Evolutionary conservation across 2,329 filamentous ascomycete species (phyloP).

Genomic region (Coniochaeta sp.): DNA sequence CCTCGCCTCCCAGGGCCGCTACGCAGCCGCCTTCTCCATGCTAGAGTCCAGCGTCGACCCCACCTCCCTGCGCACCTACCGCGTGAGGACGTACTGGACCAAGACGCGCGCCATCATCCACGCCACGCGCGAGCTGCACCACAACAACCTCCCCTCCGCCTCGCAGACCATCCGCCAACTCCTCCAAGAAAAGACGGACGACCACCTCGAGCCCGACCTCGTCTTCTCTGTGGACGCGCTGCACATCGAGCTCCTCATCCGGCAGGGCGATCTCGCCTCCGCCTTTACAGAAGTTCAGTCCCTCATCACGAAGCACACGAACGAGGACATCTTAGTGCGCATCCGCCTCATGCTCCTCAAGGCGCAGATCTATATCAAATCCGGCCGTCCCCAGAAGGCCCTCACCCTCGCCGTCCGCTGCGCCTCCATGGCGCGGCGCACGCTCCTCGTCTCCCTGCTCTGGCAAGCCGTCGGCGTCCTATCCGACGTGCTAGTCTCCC

Average conservation of each 20-base stretch:
- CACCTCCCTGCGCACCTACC: slow-evolving; percentile 59
- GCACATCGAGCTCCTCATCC: slow-evolving; percentile 43
- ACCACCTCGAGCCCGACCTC: slow-evolving; percentile 34
- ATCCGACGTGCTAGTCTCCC: slow-evolving; percentile 58
- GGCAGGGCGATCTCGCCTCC: slow-evolving; percentile 37
- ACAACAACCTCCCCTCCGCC: slow-evolving; percentile 43
- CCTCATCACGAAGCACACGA: slow-evolving; percentile 32
- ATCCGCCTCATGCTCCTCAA: slow-evolving; percentile 69
- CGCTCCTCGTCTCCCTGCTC: slow-evolving; percentile 60
- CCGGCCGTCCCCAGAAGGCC: slow-evolving; percentile 63
- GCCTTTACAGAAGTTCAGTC: slow-evolving; percentile 42
- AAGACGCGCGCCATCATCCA: slow-evolving; percentile 62
- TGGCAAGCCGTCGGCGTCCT: slow-evolving; percentile 67
- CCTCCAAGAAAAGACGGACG: slow-evolving; percentile 38
- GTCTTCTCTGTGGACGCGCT: slow-evolving; percentile 43
- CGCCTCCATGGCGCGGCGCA: slow-evolving; percentile 64
- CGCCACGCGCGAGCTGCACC: slow-evolving; percentile 54
- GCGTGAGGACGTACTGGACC: slow-evolving; percentile 67
- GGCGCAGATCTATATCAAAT: slow-evolving; percentile 59
- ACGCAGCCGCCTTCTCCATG: slow-evolving; percentile 57
- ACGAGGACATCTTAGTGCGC: slow-evolving; percentile 55
- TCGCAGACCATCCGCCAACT: slow-evolving; percentile 44
- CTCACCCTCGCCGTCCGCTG: slow-evolving; percentile 74
- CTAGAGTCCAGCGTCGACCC: slow-evolving; percentile 38
- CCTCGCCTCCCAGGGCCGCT: slow-evolving; percentile 60